A percentile compares a stretch with the other conserved stretches of the same genome.
phyloP scores from a whole-genome alignment of 768 basidiomycete species.

The Candolleomyces efflorescens region DNA sequence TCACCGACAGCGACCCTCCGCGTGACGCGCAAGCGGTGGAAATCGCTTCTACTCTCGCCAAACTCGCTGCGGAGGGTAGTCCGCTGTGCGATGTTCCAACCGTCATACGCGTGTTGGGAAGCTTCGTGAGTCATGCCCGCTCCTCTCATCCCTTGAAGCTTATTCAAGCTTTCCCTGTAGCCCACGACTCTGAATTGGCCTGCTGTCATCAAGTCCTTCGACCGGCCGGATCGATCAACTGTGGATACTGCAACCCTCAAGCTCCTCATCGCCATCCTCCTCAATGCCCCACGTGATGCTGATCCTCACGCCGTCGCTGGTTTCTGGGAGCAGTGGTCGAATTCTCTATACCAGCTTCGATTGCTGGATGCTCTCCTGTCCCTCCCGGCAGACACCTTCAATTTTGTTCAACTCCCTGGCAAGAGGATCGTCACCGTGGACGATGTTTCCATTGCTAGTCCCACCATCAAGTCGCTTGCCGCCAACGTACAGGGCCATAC shows the following conservation, averaged over 20 bases:
- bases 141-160: conserved; percentile 2
- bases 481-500: conserved; percentile 88
- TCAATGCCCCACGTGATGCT: conserved; percentile 72
- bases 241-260: conserved; percentile 90
- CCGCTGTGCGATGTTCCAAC: conserved; percentile 71
- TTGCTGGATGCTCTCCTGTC: conserved; percentile 87
- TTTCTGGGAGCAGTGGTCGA: conserved; percentile 85
- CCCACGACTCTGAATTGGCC: conserved; percentile 73
- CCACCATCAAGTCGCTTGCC: conserved; percentile 89
- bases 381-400: conserved; percentile 87
- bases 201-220: conserved; percentile 79
- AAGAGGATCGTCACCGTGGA: conserved; percentile 83
- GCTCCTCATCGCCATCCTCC: conserved; percentile 81
- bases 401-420: conserved; percentile 84
- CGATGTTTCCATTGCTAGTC: conserved; percentile 78
- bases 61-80: conserved; percentile 69
- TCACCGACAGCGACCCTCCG: conserved; percentile 68
- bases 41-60: conserved; percentile 61
- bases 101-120: conserved; percentile 66
- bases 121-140: conserved; percentile 53
- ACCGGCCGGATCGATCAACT: conserved; percentile 76
- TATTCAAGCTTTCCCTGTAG: conserved; percentile 31
- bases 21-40: conserved; percentile 69
- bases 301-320: conserved; percentile 79
- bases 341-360: conserved; percentile 80